Base-by-base conservation (phyloP, 345 rosid species). In the Linum lewisii region DNA sequence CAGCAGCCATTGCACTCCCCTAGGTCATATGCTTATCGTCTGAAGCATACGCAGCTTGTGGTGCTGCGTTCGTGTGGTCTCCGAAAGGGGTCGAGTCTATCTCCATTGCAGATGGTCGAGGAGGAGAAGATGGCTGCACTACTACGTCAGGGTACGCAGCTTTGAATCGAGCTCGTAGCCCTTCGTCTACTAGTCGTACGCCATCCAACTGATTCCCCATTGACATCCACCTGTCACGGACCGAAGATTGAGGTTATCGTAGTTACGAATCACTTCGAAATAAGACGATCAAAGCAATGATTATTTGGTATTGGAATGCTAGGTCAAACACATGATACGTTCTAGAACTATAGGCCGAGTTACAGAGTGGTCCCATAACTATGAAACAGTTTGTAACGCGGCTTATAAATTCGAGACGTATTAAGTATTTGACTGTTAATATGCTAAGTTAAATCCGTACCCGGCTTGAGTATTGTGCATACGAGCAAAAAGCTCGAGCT, bases 401-500 rank as follows among this genome's bases (percentile, higher is more conserved):
- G n/a, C n/a, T n/a, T n/a, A n/a, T n/a, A n/a, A n/a, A n/a, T n/a
- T n/a, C n/a, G n/a, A n/a, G n/a, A n/a, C n/a, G n/a, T n/a, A n/a
- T n/a, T n/a, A n/a, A n/a, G n/a, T n/a, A n/a, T n/a, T n/a, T n/a
- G n/a, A n/a, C n/a, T n/a, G n/a, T n/a, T n/a, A n/a, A n/a, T 29
- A 29, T 5, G 34, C 24, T 20, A 52, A 10, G n/a, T 18, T 22
- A 37, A 52, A 56, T 54, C 11, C 52, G 51, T 69, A 93, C 99
- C 99, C 99, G 15, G 99, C 85, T 45, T 89, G 99, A 74, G 99
- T 91, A 69, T 93, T 89, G 76, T 93, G 97, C 99, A 89, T 93
- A 56, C 97, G 97, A 58, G 97, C 99, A 70, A 89, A 93, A 69
- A 93, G 67, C 75, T 93, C 96, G 62, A 93, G 77, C 69, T 89